Conservation (phyloP, 495 filamentous ascomycete genomes). For the Wilcoxina mikolae region DNA sequence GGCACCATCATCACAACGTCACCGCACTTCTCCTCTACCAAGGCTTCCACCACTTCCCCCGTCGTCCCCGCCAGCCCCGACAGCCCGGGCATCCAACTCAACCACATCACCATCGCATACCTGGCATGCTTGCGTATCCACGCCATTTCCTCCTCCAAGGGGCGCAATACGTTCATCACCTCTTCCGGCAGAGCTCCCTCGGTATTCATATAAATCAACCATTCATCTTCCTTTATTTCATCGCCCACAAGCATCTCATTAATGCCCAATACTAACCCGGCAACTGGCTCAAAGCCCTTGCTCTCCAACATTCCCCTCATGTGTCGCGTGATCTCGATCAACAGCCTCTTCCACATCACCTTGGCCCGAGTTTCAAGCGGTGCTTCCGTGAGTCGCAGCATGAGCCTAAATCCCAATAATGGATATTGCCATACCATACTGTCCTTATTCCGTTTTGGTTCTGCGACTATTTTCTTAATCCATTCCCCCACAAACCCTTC, state of each 20-base stretch:
- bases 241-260: background rate
- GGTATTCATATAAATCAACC: background rate
- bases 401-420: slow-evolving; percentile 26
- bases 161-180: background rate
- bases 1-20: background rate
- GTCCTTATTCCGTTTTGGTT: slow-evolving; percentile 12
- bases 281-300: background rate
- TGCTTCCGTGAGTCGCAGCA: slow-evolving; percentile 9
- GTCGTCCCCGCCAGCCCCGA: background rate
- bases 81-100: background rate
- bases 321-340: slow-evolving; percentile 12
- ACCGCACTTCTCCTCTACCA: background rate
- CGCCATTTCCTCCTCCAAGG: background rate
- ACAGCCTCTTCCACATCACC: slow-evolving; percentile 14
- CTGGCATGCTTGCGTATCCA: background rate
- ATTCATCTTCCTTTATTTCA: background rate
- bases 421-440: slow-evolving; percentile 31
- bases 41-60: background rate
- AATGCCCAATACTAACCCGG: background rate
- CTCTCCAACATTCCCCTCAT: background rate
- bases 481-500: slow-evolving; percentile 26
- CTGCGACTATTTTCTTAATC: slow-evolving; percentile 18
- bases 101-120: slow-evolving; percentile 3
- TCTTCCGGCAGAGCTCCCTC: background rate
- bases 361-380: background rate